phyloP scores from a whole-genome alignment of 176 grass and related monocot genomes.

The Stipa capillata region DNA sequence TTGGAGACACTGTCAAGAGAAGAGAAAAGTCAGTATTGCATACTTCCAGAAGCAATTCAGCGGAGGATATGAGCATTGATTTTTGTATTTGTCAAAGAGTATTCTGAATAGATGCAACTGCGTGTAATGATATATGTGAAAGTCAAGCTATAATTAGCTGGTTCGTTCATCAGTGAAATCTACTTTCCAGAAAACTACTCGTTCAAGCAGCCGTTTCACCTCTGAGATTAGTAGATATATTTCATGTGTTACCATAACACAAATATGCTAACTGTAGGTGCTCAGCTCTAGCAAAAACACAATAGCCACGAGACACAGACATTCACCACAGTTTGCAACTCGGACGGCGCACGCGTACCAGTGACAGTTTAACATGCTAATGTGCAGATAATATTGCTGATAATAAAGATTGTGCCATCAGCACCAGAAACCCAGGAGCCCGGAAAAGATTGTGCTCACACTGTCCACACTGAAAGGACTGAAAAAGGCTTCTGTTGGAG shows the following conservation, averaged over 20 bases:
- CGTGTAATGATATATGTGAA: neutral
- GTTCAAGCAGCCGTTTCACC: neutral
- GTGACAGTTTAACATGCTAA: neutral
- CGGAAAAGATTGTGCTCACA: constrained; percentile 14
- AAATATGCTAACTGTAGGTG: neutral
- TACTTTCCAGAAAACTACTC: neutral
- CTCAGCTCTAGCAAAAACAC: neutral
- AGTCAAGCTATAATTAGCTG: neutral
- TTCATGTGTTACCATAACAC: neutral
- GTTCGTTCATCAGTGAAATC: constrained; percentile 4
- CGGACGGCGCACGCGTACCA: neutral
- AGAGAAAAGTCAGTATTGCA: neutral
- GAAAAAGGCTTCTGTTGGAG: constrained; percentile 30
- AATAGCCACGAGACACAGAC: neutral
- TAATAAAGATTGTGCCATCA: neutral
- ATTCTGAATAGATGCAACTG: neutral
- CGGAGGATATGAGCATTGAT: neutral
- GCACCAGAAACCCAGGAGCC: constrained; percentile 3
- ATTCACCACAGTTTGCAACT: neutral
- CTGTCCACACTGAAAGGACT: neutral
- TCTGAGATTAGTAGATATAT: neutral
- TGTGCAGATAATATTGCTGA: neutral
- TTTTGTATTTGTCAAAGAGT: neutral
- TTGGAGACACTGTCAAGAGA: neutral
- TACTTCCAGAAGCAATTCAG: too few relatives aligned